These are phyloP conservation scores for Blastobotrys aristatus DNA, from an alignment of 1,139 yeast species.

Conservation along the genomic window DNA sequence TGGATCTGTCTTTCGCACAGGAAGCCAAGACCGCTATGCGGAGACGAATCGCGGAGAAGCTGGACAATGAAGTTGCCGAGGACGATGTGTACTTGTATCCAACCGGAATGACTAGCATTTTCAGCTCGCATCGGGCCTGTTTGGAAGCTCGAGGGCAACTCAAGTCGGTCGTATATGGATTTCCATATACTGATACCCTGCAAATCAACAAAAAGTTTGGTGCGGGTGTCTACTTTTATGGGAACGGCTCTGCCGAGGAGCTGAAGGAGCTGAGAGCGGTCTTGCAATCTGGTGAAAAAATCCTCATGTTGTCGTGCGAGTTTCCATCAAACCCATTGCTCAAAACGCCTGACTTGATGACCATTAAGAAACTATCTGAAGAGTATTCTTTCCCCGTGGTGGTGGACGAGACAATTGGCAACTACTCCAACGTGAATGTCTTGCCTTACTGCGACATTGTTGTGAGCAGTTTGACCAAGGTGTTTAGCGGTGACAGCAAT, in stretches of 20 bases:
- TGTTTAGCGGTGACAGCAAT: conserved; percentile 90
- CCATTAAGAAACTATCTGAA: conserved; percentile 61
- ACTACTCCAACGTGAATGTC: conserved; percentile 77
- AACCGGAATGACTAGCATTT: conserved; percentile 90
- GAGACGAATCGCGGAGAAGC: conserved; percentile 67
- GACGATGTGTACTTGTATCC: conserved; percentile 77
- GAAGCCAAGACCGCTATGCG: conserved; percentile 72
- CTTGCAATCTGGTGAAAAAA: conserved; percentile 56
- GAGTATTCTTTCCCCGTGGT: conserved; percentile 70
- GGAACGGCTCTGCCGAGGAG: conserved; percentile 46
- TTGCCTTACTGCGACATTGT: conserved; percentile 80
- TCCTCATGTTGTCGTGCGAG: conserved; percentile 77
- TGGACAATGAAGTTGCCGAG: conserved; percentile 17
- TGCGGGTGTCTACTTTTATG: conserved; percentile 71
- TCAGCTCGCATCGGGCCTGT: conserved; percentile 69
- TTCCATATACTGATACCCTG: conserved; percentile 90
- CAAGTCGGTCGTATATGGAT: conserved; percentile 87
- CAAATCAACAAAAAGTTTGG: conserved; percentile 86
- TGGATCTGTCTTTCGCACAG: conserved; percentile 68
- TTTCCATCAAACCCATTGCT: conserved; percentile 90
- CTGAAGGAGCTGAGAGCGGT: conserved; percentile 58
- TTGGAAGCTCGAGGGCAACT: conserved; percentile 35
- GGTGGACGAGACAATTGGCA: conserved; percentile 92
- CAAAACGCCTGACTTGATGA: conserved; percentile 69
- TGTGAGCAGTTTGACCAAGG: conserved; percentile 83